Evolutionary conservation across 495 filamentous ascomycete species (phyloP).

Genomic region (Daldinia grandis): DNA sequence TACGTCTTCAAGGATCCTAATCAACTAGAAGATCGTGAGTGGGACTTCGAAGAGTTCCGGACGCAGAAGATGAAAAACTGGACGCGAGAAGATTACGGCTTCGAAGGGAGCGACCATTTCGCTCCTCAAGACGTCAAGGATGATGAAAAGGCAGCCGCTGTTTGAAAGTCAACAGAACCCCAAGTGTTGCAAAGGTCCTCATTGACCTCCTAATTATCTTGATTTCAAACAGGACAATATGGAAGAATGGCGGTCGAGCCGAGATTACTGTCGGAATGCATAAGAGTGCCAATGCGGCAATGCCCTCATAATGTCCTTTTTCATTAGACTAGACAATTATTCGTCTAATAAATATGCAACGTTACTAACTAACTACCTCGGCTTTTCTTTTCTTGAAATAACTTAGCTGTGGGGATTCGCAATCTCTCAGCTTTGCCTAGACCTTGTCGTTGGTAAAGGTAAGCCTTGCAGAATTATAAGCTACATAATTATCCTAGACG

Average conservation of each 20-base stretch:
- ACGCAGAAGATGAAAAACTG: constrained; percentile 68
- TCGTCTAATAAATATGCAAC: constrained; percentile 24
- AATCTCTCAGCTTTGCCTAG: background rate
- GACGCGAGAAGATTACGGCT: constrained; percentile 55
- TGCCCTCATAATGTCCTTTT: constrained; percentile 1
- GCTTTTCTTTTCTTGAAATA: background rate
- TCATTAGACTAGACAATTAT: background rate
- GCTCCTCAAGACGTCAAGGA: constrained; percentile 26
- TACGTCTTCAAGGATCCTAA: constrained; percentile 72
- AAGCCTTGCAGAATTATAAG: background rate
- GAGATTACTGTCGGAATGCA: constrained; percentile 3
- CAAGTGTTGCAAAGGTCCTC: background rate
- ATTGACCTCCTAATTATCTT: background rate
- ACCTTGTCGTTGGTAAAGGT: background rate
- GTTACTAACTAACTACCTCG: constrained; percentile 7
- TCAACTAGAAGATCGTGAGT: constrained; percentile 73
- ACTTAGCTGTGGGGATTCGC: background rate
- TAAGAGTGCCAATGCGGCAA: constrained; percentile 7
- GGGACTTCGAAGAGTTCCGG: constrained; percentile 82
- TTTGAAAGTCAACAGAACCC: constrained; percentile 28
- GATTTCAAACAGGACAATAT: constrained; percentile 15
- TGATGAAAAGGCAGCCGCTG: constrained; percentile 32
- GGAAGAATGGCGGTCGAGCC: background rate
- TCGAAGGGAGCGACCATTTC: constrained; percentile 45
- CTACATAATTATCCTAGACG: background rate